These are phyloP conservation scores for Ilex asprella DNA, from an alignment of 257 asterid genomes.

Conservation along the genomic window DNA sequence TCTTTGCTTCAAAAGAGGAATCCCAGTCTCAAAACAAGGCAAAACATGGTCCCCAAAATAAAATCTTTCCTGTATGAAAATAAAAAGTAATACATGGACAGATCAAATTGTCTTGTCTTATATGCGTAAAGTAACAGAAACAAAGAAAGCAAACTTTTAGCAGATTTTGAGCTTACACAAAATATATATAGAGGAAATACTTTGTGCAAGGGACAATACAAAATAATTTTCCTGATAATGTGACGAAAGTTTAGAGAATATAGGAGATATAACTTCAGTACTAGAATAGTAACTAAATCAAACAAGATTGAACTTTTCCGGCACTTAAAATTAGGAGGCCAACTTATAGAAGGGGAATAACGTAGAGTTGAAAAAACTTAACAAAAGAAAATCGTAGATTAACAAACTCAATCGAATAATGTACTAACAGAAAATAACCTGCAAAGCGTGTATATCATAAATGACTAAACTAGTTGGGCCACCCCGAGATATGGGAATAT, in stretches of 20 bases:
- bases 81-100: conserved; percentile 2
- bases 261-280: too few species aligned
- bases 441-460: conserved; percentile 84
- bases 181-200: too few species aligned
- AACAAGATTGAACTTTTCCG: background rate
- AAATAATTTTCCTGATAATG: background rate
- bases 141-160: background rate
- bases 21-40: conserved; percentile 90
- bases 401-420: background rate
- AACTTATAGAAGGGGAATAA: background rate
- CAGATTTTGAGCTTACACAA: background rate
- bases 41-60: conserved; percentile 80
- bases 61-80: conserved; percentile 66
- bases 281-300: too few species aligned
- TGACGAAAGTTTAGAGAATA: too few species aligned
- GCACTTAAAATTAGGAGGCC: background rate
- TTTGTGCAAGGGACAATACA: background rate
- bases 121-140: background rate
- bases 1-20: conserved; percentile 80
- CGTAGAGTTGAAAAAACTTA: background rate
- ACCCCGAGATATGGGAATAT: conserved; percentile 84
- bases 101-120: background rate
- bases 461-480: conserved; percentile 93
- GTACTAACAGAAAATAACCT: conserved; percentile 31
- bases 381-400: background rate